Evolutionary conservation across 805 yeast species (phyloP).

Genomic region (Metschnikowia reukaufii): DNA sequence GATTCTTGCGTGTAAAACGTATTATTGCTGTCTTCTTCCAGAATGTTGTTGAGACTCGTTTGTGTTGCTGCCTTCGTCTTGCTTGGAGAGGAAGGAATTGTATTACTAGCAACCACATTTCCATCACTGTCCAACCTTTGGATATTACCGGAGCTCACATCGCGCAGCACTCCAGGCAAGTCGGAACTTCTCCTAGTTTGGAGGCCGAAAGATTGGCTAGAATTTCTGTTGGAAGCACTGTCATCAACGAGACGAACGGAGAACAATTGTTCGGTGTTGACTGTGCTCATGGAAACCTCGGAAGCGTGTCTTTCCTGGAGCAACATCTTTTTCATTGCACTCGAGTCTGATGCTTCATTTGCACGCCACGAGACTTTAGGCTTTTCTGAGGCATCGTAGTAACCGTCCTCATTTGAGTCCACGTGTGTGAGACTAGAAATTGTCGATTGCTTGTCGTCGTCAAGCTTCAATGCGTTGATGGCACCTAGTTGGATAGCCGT

Average conservation of each 20-base stretch:
- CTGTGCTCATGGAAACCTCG: slow-evolving; percentile 73
- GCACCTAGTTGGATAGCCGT: slow-evolving; percentile 46
- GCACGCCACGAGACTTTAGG: slow-evolving; percentile 47
- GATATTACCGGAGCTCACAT: slow-evolving; percentile 35
- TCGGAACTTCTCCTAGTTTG: slow-evolving; percentile 2
- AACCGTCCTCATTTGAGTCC: slow-evolving; percentile 32
- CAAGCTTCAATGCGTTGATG: slow-evolving; percentile 52
- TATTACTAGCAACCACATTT: slow-evolving; percentile 30
- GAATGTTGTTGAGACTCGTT: slow-evolving; percentile 15
- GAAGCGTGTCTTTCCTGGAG: slow-evolving; percentile 35
- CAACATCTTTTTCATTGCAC: slow-evolving; percentile 20
- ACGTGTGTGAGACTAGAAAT: slow-evolving; percentile 57
- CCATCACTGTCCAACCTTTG: slow-evolving; percentile 49
- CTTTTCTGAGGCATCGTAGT: slow-evolving; percentile 37
- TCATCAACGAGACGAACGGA: slow-evolving; percentile 77
- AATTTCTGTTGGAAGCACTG: slow-evolving; percentile 28
- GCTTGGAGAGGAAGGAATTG: slow-evolving; percentile 1
- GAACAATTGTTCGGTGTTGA: slow-evolving; percentile 79
- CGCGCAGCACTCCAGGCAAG: slow-evolving; percentile 12
- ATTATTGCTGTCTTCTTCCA: slow-evolving; percentile 16
- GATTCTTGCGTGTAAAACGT: slow-evolving; percentile 17
- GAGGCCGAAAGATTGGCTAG: slow-evolving; percentile 27
- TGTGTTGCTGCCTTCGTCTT: slow-evolving; percentile 17
- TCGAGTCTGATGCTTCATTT: slow-evolving; percentile 31
- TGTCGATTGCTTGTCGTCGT: slow-evolving; percentile 34